Evolutionary conservation across 2,329 filamentous ascomycete genomes (phyloP).

Genomic region (Orbilia ellipsospora): DNA sequence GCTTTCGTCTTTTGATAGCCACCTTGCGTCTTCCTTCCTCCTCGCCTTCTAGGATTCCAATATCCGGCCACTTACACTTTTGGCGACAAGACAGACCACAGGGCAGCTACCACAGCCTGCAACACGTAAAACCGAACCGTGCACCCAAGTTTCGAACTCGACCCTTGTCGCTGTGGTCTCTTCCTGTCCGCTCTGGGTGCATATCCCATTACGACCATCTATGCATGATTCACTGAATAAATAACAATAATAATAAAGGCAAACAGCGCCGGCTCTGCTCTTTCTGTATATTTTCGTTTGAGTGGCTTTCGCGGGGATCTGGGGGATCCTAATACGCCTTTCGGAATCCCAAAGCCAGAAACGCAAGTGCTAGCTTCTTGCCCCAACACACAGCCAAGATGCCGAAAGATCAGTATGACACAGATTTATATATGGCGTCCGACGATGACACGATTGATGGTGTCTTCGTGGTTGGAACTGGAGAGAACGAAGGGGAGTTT

Average conservation of each 20-base stretch:
- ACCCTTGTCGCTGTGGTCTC: conserved; percentile 1
- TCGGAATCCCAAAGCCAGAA: conserved; percentile 1
- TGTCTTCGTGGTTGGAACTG: conserved; percentile 40
- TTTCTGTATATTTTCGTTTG: background rate
- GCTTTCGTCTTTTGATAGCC: conserved; percentile 7
- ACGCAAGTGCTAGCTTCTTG: conserved; percentile 4
- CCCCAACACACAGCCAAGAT: conserved; percentile 19
- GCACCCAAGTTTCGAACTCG: background rate
- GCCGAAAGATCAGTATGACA: conserved; percentile 49
- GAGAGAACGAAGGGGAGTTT: conserved; percentile 49
- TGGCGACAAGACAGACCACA: conserved; percentile 15
- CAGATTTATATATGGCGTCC: conserved; percentile 47
- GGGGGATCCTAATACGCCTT: background rate
- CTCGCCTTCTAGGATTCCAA: too few species aligned
- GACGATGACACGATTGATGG: conserved; percentile 51
- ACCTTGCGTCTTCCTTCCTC: background rate
- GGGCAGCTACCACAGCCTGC: conserved; percentile 1
- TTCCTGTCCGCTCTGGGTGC: background rate
- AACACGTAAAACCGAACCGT: background rate
- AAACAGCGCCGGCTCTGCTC: background rate
- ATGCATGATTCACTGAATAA: conserved; percentile 4
- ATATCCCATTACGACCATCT: conserved; percentile 1
- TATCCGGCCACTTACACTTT: conserved; percentile 16
- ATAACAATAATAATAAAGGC: background rate
- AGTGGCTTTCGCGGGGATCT: background rate